Evolutionary conservation across 73 alveolate genomes (phyloP), one percentile per base, ranked within the genome.

Genomic region (Tetrahymena thermophila): DNA sequence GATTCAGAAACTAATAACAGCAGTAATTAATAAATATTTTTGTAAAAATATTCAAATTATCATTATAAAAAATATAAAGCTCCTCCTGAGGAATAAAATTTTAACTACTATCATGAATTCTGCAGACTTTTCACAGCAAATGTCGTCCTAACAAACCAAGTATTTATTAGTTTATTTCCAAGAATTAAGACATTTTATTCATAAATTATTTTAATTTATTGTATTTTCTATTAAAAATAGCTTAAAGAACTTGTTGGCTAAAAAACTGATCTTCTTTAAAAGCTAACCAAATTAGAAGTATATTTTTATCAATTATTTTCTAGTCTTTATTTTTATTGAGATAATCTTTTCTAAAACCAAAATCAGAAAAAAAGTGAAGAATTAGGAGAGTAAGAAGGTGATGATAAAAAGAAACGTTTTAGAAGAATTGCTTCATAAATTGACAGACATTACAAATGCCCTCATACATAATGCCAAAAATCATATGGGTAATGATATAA

Each of bases 401-500:
- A 95, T 35, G 98, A 96, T 84, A 96, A 89, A 55, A 58, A 94
- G 35, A 96, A 94, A 83, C 85, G 98, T 84, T 96, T 93, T 83
- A 56, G 98, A 40, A 35, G 98, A 35, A 94, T 96, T 8, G 98
- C 98, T 10, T 55, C 96, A 3, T 97, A 96, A 58, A 96, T 96
- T 42, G 98, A 96, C 15, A 50, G 98, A 17, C 97, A 96, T 44
- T 96, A 96, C 56, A 83, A 94, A 56, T 96, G 98, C 56, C 98
- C 98, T 31, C 85, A 85, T 58, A 93, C 95, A 19, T 94, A 93
- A 43, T 96, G 98, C 57, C 96, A 96, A 58, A 96, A 96, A 85
- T 71, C 96, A 10, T 96, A 96, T 83, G 98, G 97, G 95, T 96
- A 96, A n/a, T 14, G 0, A 9, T 7, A 19, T 21, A 50, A 50